These are phyloP conservation scores for Crucihimalaya himalaica DNA, from an alignment of 345 rosid genomes.

Conservation along the genomic window DNA sequence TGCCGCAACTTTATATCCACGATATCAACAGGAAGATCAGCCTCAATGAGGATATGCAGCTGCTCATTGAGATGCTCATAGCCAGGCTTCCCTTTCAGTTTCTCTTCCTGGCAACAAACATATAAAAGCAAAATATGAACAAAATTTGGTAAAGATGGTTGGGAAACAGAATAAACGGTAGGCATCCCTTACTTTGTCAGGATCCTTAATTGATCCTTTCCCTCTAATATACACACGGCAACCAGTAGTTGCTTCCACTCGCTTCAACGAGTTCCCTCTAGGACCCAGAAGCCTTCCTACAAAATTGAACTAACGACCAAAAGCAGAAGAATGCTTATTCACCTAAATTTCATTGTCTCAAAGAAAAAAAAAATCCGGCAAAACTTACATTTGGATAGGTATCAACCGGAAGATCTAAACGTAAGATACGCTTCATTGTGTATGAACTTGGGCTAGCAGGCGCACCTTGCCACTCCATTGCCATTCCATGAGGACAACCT, in stretches of 20 bases:
- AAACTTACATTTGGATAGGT: conserved; percentile 46
- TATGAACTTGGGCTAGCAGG: conserved; percentile 94
- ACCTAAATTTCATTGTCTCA: conserved; percentile 6
- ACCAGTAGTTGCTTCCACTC: conserved; percentile 98
- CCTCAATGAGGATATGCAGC: conserved; percentile 73
- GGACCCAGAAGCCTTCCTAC: conserved; percentile 98
- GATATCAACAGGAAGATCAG: conserved; percentile 65
- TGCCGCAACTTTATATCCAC: conserved; percentile 67
- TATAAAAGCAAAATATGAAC: conserved; percentile 9
- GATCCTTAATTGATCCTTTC: conserved; percentile 97
- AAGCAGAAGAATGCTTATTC: conserved; percentile 6
- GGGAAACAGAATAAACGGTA: neutral
- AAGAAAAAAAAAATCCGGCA: neutral
- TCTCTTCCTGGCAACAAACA: conserved; percentile 61
- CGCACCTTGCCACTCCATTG: conserved; percentile 99
- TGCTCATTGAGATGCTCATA: conserved; percentile 78
- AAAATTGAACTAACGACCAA: conserved; percentile 76
- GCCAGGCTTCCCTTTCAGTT: conserved; percentile 70
- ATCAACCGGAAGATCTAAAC: conserved; percentile 98
- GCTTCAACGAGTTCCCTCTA: conserved; percentile 95
- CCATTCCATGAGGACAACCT: conserved; percentile 89
- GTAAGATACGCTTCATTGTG: conserved; percentile 92
- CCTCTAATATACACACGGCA: conserved; percentile 98
- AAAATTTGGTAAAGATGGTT: neutral
- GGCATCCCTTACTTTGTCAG: conserved; percentile 69